Evolutionary conservation across 805 yeast species (phyloP), one percentile per base, ranked within the genome.

Genomic region (Kodamaea neixiangensis): DNA sequence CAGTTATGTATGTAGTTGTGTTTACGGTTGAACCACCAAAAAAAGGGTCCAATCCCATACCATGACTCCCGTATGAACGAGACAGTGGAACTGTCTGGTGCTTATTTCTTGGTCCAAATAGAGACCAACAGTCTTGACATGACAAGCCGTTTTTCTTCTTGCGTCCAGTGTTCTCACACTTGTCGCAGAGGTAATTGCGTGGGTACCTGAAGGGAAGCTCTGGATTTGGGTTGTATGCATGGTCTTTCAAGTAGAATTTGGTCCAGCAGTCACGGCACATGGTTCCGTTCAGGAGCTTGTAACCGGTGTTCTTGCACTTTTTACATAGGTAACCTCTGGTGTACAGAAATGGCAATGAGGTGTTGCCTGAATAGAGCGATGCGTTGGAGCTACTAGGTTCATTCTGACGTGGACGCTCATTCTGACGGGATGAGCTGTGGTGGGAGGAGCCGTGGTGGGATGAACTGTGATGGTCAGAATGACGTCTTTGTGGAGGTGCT

Each of bases 141-240:
- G 82, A 70, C 44, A 69, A 72, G n/a, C 86, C 87, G 57, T 82
- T 83, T 61, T 80, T 83, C 59, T 79, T 77, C 57, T 73, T 73
- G 61, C 73, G 75, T 1, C 96, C 96, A 0, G 92, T 86, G 62
- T 89, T 89, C 49, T 76, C 72, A 69, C 97, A 89, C 59, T 85
- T 86, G 7, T 71, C 66, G 61, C 97, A 89, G 50, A 71, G 68
- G 61, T 71, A 85, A 2, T 82, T 76, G 2, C 56, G 64, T 0
- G 96, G 96, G 58, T 87, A 89, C 45, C 65, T 64, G 81, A 88
- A 86, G 0, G 92, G 88, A 5, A 84, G 69, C 1, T 64, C 54
- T 1, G 75, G 72, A 53, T 78, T 78, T 35, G 81, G 77, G 46
- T 78, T 78, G 58, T 77, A 76, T 4, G 74, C 68, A 52, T 72